Conservation (phyloP, 2,329 filamentous ascomycete species). For the Fusarium robinianum region DNA sequence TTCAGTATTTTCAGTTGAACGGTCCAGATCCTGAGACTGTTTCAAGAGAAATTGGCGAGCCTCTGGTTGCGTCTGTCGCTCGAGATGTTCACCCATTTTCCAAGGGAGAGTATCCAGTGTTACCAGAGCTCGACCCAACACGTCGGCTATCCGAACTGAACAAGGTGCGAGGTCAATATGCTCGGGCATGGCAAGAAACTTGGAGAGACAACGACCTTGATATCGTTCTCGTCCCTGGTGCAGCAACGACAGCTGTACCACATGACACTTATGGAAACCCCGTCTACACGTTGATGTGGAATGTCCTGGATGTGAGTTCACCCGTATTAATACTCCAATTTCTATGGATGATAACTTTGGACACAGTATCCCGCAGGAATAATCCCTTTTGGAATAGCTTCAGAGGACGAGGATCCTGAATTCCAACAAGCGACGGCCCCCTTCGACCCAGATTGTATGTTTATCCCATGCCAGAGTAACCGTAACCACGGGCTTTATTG, state of each 20-base stretch:
- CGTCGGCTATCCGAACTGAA: constrained; percentile 11
- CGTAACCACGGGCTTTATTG: no score
- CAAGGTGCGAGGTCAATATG: constrained; percentile 9
- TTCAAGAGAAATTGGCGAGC: constrained; percentile 23
- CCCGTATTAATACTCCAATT: fast-evolving
- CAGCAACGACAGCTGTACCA: constrained; percentile 19
- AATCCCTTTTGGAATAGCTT: constrained; percentile 22
- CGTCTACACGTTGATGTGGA: constrained; percentile 33
- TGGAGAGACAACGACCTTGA: constrained; percentile 25
- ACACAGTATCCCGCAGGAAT: constrained; percentile 29
- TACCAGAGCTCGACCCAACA: constrained; percentile 3
- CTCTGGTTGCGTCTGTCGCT: constrained; percentile 25
- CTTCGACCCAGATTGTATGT: constrained; percentile 32
- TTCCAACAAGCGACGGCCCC: constrained; percentile 14
- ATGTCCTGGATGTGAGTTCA: constrained; percentile 26
- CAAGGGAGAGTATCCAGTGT: constrained; percentile 16
- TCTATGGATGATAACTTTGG: not conserved
- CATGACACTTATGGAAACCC: constrained; percentile 32
- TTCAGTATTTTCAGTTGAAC: constrained; percentile 25
- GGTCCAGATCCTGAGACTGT: constrained; percentile 20
- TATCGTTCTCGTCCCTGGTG: constrained; percentile 26
- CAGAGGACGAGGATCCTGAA: constrained; percentile 19
- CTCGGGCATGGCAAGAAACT: constrained; percentile 17
- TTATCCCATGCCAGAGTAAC: no score
- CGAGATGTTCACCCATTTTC: constrained; percentile 25